phyloP scores from a whole-genome alignment of 2,329 filamentous ascomycete genomes.

The Fusarium lyarnte region DNA sequence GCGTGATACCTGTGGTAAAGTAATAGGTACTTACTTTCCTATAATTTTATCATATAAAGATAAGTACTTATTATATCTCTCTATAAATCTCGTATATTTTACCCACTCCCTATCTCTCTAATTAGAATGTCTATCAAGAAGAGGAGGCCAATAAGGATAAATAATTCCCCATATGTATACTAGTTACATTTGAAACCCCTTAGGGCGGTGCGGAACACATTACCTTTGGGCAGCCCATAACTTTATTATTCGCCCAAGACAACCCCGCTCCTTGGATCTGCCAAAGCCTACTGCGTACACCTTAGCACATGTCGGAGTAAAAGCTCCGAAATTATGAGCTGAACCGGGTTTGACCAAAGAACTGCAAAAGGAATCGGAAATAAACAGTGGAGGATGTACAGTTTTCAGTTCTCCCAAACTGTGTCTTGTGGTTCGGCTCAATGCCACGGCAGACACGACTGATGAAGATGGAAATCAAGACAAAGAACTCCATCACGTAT shows the following conservation, averaged over 20 bases:
- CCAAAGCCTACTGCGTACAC: background rate
- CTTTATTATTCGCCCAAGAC: background rate
- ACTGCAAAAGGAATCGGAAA: background rate
- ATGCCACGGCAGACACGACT: background rate
- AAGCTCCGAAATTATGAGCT: conserved; percentile 7
- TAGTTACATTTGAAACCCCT: no score
- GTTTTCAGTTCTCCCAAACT: background rate
- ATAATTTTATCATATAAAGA: no score
- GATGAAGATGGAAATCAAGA: background rate
- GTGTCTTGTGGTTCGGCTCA: background rate
- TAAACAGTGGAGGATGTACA: background rate
- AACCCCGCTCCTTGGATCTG: background rate
- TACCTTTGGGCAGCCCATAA: background rate
- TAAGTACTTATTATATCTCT: no score
- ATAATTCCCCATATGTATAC: no score
- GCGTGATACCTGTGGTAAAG: no score
- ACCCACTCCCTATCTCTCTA: no score
- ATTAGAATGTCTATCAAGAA: no score
- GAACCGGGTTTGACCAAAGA: background rate
- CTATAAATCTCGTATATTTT: no score
- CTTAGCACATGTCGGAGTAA: background rate
- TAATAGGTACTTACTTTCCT: no score
- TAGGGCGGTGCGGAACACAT: background rate
- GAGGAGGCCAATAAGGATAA: no score
- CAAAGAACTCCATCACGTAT: background rate